Conservation (phyloP, 169 alveolate species). For the Cryptosporidium meleagridis region DNA sequence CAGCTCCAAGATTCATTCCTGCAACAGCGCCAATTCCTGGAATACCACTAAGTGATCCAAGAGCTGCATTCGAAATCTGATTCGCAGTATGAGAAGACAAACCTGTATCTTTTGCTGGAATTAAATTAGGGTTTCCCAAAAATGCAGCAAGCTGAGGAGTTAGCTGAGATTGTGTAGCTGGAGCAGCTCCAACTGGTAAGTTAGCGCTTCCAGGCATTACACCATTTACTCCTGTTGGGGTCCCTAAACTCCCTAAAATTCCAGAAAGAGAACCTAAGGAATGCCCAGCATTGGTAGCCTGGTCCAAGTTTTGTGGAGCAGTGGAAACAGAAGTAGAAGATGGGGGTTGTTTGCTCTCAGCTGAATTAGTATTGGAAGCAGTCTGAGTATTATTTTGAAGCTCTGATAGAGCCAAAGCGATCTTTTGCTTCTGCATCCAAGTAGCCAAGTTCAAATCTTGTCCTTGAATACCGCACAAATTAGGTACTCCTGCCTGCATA, state of each 20-base stretch:
- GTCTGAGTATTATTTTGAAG: slow-evolving; percentile 15
- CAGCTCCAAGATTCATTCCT: slow-evolving; percentile 14
- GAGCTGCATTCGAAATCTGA: background rate
- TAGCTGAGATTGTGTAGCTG: slow-evolving; percentile 9
- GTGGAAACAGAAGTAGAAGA: background rate
- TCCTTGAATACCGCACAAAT: slow-evolving; percentile 71
- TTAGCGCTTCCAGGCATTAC: background rate
- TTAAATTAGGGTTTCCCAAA: slow-evolving; percentile 53
- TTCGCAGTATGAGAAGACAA: background rate
- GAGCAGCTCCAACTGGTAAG: background rate
- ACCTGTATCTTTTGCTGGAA: slow-evolving; percentile 37
- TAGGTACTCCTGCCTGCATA: slow-evolving; percentile 59
- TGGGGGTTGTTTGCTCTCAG: background rate
- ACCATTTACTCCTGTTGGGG: background rate
- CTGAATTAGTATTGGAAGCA: background rate
- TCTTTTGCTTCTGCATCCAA: slow-evolving; percentile 67
- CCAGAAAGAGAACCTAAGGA: background rate
- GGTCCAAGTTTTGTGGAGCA: background rate
- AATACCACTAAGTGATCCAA: background rate
- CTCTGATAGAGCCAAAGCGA: slow-evolving; percentile 67
- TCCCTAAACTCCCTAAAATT: background rate
- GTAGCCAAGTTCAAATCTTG: slow-evolving; percentile 56
- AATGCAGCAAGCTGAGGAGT: slow-evolving; percentile 72
- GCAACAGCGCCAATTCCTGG: slow-evolving; percentile 2
- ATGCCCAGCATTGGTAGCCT: background rate